phyloP scores from a whole-genome alignment of 148 eudicot species.

The Suaeda aralocaspica region DNA sequence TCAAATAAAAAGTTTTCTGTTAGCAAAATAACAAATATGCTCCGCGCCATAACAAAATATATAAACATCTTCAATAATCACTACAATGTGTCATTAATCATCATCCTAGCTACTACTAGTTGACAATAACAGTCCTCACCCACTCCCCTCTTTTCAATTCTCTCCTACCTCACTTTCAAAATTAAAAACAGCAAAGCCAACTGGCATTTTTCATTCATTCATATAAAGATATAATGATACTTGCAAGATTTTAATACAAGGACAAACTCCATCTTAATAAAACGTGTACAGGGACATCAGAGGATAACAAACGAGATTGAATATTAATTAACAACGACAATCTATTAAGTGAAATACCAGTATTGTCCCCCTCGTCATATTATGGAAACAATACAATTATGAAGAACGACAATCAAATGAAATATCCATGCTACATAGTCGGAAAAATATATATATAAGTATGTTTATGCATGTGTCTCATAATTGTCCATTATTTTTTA shows the following conservation, averaged over 20 bases:
- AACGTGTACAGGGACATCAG: too few relatives aligned
- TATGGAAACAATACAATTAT: too few relatives aligned
- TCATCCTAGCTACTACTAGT: constrained; percentile 8
- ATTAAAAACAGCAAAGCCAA: constrained; percentile 41
- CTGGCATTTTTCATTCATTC: constrained; percentile 55
- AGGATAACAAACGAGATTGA: too few relatives aligned
- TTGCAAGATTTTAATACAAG: constrained; percentile 28
- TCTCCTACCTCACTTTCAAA: constrained; percentile 20
- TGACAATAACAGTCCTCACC: constrained; percentile 21
- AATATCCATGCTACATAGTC: too few relatives aligned
- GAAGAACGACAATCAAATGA: too few relatives aligned
- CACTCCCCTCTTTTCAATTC: neutral
- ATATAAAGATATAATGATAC: constrained; percentile 29
- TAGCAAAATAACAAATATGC: constrained; percentile 9
- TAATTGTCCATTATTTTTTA: too few relatives aligned
- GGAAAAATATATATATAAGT: too few relatives aligned
- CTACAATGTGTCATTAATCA: neutral
- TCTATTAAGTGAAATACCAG: too few relatives aligned
- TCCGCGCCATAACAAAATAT: neutral
- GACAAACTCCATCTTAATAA: constrained; percentile 46
- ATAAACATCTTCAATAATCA: neutral
- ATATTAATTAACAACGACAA: too few relatives aligned
- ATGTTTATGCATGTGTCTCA: too few relatives aligned
- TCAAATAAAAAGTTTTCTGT: constrained; percentile 1
- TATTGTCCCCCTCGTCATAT: too few relatives aligned